Conservation (phyloP, 2,329 filamentous ascomycete species). For the Paraconiothyrium sp. region DNA sequence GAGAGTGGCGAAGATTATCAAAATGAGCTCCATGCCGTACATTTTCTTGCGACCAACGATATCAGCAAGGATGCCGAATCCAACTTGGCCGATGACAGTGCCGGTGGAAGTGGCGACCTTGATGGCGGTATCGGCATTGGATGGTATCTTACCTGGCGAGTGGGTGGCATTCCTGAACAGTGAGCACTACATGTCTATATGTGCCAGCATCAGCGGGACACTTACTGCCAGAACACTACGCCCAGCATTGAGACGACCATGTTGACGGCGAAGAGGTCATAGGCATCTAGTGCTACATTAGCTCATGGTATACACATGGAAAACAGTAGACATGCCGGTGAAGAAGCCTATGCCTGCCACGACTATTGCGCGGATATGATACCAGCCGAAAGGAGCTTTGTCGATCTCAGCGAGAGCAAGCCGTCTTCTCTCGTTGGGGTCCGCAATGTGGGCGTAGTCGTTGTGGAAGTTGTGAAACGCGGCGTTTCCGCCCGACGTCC, state of each 20-base stretch:
- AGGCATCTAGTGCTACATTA: constrained; percentile 58
- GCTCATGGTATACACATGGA: constrained; percentile 8
- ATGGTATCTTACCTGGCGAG: constrained; percentile 64
- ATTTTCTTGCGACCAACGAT: constrained; percentile 81
- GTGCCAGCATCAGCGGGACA: not conserved
- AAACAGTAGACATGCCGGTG: constrained; percentile 76
- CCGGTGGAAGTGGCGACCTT: constrained; percentile 86
- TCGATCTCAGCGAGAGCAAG: constrained; percentile 50
- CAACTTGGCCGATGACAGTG: constrained; percentile 82
- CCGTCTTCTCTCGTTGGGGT: constrained; percentile 46
- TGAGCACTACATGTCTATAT: not conserved
- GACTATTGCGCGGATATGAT: constrained; percentile 78
- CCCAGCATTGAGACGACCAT: constrained; percentile 72
- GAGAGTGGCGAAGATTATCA: constrained; percentile 52
- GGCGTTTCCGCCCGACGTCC: constrained; percentile 26
- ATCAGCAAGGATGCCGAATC: constrained; percentile 75
- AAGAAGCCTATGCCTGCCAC: constrained; percentile 90
- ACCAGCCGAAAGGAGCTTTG: constrained; percentile 59
- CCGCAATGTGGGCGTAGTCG: constrained; percentile 37
- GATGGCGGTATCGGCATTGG: constrained; percentile 78
- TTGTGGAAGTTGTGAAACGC: constrained; percentile 30
- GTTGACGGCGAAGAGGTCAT: constrained; percentile 69
- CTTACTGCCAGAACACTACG: constrained; percentile 74
- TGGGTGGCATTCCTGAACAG: constrained; percentile 42
- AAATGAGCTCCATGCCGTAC: constrained; percentile 69